These are phyloP conservation scores for Aspergillus piperis DNA, from an alignment of 2,329 filamentous ascomycete species.

Conservation along the genomic window DNA sequence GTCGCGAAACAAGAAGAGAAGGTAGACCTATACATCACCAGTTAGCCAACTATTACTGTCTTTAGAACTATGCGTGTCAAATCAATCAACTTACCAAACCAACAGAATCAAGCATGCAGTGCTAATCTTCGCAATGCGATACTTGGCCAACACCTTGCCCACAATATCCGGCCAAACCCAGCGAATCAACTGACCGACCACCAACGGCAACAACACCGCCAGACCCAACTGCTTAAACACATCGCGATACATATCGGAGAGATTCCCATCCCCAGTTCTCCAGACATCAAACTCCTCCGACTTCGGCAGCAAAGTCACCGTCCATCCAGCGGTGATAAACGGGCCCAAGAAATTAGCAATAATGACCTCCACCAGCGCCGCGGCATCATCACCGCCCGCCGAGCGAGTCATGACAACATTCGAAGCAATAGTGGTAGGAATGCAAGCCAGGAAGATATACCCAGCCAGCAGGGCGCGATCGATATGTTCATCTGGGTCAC, in stretches of 20 bases:
- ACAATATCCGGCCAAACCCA: slow-evolving; percentile 53
- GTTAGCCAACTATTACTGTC: background rate
- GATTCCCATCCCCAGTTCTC: slow-evolving; percentile 52
- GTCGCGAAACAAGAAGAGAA: slow-evolving; percentile 59
- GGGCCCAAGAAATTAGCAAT: slow-evolving; percentile 70
- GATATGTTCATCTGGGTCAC: slow-evolving; percentile 50
- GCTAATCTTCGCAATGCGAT: slow-evolving; percentile 53
- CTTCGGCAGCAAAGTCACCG: slow-evolving; percentile 56
- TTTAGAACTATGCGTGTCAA: background rate
- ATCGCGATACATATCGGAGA: slow-evolving; percentile 63
- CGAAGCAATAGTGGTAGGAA: slow-evolving; percentile 71
- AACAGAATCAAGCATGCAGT: slow-evolving; percentile 51
- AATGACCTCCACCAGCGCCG: slow-evolving; percentile 67
- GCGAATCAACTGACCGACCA: slow-evolving; percentile 62
- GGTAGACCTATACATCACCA: slow-evolving; percentile 40
- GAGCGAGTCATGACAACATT: slow-evolving; percentile 74
- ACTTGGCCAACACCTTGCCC: slow-evolving; percentile 48
- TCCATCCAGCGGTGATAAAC: slow-evolving; percentile 67
- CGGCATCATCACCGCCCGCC: slow-evolving; percentile 67
- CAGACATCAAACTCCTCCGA: slow-evolving; percentile 36
- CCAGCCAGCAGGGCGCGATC: slow-evolving; percentile 67
- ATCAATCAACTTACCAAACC: slow-evolving; percentile 51
- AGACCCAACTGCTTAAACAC: slow-evolving; percentile 70
- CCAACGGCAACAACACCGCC: slow-evolving; percentile 65
- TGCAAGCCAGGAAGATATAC: slow-evolving; percentile 66